These are phyloP conservation scores for Candida labiduridarum DNA, from an alignment of 1,139 yeast genomes.

Conservation along the genomic window DNA sequence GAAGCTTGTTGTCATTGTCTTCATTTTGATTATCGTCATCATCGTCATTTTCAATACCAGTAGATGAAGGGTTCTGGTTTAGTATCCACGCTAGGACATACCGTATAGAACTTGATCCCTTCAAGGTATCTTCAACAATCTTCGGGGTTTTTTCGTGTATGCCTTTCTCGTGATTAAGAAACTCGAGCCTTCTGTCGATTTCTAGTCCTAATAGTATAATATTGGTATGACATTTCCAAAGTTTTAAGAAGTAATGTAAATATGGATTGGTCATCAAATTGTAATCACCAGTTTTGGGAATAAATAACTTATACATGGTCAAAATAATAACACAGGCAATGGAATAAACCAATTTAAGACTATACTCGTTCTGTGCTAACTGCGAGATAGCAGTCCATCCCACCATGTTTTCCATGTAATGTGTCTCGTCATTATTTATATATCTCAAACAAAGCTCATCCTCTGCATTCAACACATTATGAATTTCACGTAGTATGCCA, in stretches of 20 bases:
- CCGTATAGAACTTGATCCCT: slow-evolving; percentile 67
- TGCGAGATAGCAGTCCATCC: slow-evolving; percentile 57
- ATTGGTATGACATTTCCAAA: slow-evolving; percentile 68
- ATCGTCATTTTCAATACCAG: slow-evolving; percentile 21
- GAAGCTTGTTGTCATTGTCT: neutral
- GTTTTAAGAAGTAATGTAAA: slow-evolving; percentile 51
- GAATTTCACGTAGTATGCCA: slow-evolving; percentile 43
- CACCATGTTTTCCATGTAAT: slow-evolving; percentile 43
- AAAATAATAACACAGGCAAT: slow-evolving; percentile 52
- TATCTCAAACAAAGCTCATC: slow-evolving; percentile 49
- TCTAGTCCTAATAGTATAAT: slow-evolving; percentile 60
- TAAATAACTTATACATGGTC: slow-evolving; percentile 54
- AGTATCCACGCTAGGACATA: slow-evolving; percentile 61
- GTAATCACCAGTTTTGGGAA: slow-evolving; percentile 27
- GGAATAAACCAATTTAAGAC: slow-evolving; percentile 52
- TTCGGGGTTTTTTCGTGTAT: slow-evolving; percentile 46
- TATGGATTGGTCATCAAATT: slow-evolving; percentile 62
- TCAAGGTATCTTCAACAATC: slow-evolving; percentile 51
- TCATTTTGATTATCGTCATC: slow-evolving; percentile 18
- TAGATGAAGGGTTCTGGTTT: slow-evolving; percentile 44
- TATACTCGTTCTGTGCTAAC: slow-evolving; percentile 28
- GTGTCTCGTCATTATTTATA: slow-evolving; percentile 45
- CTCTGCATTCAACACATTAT: slow-evolving; percentile 43
- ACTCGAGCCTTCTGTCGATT: slow-evolving; percentile 63
- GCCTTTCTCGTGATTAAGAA: slow-evolving; percentile 35